These are phyloP conservation scores for Euptelea pleiosperma DNA, from an alignment of 164 flowering plant genomes.

Conservation along the genomic window DNA sequence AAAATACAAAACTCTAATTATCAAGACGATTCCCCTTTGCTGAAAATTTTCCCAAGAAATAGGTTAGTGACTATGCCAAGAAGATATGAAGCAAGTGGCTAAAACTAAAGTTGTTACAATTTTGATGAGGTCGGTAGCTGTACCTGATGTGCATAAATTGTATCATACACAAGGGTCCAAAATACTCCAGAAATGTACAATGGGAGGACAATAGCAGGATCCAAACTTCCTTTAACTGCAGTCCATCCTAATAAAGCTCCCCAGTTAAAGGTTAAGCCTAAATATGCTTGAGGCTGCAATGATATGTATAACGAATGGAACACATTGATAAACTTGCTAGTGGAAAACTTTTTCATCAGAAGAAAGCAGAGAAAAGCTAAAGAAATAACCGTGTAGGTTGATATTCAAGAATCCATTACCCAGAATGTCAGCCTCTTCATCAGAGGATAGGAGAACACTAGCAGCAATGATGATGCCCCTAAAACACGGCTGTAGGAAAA, in stretches of 20 bases:
- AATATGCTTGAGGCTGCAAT: conserved; percentile 92
- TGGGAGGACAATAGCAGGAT: conserved; percentile 73
- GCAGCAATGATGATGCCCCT: conserved; percentile 91
- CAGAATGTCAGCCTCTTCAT: conserved; percentile 98
- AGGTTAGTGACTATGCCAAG: too few relatives aligned
- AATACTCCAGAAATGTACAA: conserved; percentile 79
- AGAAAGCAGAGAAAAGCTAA: not conserved
- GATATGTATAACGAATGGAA: not conserved
- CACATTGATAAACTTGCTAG: not conserved
- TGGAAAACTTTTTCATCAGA: not conserved
- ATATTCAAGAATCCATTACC: conserved; percentile 42
- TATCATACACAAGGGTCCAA: conserved; percentile 99
- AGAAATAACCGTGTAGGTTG: too few relatives aligned
- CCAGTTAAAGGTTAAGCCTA: conserved; percentile 96
- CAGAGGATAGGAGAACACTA: conserved; percentile 96
- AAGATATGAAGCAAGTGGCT: not conserved
- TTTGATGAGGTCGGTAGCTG: not conserved
- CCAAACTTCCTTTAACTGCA: conserved; percentile 83
- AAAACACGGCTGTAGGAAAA: conserved; percentile 54
- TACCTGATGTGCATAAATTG: conserved; percentile 99
- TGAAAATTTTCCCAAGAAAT: too few relatives aligned
- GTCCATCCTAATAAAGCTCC: conserved; percentile 98
- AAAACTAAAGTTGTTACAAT: not conserved
- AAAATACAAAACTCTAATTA: too few relatives aligned
- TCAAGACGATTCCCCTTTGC: too few relatives aligned